Base-by-base conservation (phyloP, 2,329 filamentous ascomycete genomes). In the Amphichorda felina region DNA sequence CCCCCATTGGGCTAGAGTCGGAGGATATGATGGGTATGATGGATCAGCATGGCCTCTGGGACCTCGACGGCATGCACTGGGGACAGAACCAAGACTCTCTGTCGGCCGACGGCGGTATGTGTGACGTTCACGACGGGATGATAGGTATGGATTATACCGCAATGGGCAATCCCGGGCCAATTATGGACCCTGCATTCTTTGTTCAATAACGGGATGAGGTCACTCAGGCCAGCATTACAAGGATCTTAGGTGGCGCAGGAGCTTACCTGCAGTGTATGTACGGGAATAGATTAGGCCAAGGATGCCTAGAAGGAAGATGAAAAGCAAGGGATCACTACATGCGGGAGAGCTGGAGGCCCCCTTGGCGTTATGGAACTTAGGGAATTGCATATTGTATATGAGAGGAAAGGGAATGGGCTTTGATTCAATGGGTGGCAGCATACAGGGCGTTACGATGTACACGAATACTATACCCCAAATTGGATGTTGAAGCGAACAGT, bases 11-110 rank as follows among this genome's bases (percentile, higher is more conserved):
- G 4, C 56, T 72, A 13, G 67, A 71, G 42, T 56, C 65, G 35
- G 63, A 65, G 47, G 60, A 65, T 34, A 66, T 71, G 53, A 66
- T 72, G 60, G 56, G 61, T 41, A 58, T 72, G 49, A 53, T 72
- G 18, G 67, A 72, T 45, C 65, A 72, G 46, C 63, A 69, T 30
- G 65, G 65, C 8, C 54, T 72, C 9, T 72, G 69, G 68, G 69
- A 73, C 47, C 51, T 72, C 8, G 68, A 73, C 44, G 69, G 66
- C 40, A 70, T 72, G 66, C 14, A 63, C 45, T 74, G 69, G 70
- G 57, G 60, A 27, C 56, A 56, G 38, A 43, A 34, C 7, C 37
- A 39, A 15, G 37, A 32, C 15, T 33, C 38, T 13, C 25, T 40
- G 25, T 24, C 30, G 18, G 38, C 37, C 19, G 43, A 47, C 37